These are phyloP conservation scores for Cladosporium halotolerans DNA, from an alignment of 2,329 filamentous ascomycete genomes.

Conservation along the genomic window DNA sequence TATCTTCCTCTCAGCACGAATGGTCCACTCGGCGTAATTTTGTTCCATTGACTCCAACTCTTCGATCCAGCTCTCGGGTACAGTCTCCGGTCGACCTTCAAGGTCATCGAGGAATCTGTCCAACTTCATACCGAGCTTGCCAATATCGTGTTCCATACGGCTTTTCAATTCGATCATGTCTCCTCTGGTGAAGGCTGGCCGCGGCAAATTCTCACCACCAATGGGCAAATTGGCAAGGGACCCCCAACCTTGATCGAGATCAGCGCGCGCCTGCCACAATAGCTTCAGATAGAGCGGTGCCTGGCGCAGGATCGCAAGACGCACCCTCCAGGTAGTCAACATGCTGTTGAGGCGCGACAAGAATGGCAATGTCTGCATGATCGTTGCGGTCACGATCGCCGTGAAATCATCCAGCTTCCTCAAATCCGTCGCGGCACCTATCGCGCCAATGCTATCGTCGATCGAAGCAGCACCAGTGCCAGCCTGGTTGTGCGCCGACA, in stretches of 20 bases:
- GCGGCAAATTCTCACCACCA: background rate
- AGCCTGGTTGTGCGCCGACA: constrained; percentile 64
- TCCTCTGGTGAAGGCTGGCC: constrained; percentile 15
- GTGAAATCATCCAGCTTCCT: constrained; percentile 74
- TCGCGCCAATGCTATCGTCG: constrained; percentile 18
- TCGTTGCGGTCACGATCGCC: constrained; percentile 82
- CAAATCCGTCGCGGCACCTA: constrained; percentile 19
- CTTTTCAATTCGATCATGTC: constrained; percentile 35
- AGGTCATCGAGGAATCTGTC: constrained; percentile 83
- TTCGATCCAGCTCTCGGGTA: constrained; percentile 84
- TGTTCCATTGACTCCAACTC: constrained; percentile 73
- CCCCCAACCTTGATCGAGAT: constrained; percentile 61
- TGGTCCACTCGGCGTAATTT: constrained; percentile 74
- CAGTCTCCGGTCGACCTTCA: constrained; percentile 74
- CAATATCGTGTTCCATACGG: constrained; percentile 63
- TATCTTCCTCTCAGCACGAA: constrained; percentile 68
- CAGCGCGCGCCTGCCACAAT: constrained; percentile 57
- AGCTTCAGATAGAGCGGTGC: constrained; percentile 63
- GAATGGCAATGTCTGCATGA: constrained; percentile 80
- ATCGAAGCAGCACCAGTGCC: constrained; percentile 1
- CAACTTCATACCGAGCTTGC: constrained; percentile 62
- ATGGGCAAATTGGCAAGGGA: constrained; percentile 28
- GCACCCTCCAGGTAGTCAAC: constrained; percentile 71
- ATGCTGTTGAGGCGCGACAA: constrained; percentile 66
- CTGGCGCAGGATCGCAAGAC: constrained; percentile 67